Percentiles rank a stretch among this genome's conserved stretches.
Evolutionary conservation across 176 grass and related monocot species (phyloP).

Genomic region (Thinopyrum elongatum): DNA sequence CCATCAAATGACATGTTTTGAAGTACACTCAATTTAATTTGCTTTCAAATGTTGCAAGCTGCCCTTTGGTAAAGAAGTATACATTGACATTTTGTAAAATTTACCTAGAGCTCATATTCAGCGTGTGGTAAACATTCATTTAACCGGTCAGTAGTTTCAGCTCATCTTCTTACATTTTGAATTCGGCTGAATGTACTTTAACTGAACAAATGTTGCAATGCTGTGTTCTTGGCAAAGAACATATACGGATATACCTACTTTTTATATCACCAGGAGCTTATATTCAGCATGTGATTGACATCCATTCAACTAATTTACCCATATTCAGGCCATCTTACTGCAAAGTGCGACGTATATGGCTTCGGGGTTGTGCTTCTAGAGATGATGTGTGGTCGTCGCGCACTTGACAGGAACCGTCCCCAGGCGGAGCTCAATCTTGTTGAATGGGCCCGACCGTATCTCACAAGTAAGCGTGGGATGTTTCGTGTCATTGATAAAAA

Average conservation of each 20-base stretch:
- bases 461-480: conserved; percentile 66
- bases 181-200: too few species aligned
- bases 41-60: neutral
- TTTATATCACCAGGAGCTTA: too few species aligned
- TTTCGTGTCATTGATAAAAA: conserved; percentile 48
- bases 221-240: too few species aligned
- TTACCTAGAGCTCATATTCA: too few species aligned
- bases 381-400: conserved; percentile 60
- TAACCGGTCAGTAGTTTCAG: too few species aligned
- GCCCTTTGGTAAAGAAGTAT: neutral
- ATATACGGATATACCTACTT: too few species aligned
- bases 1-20: neutral
- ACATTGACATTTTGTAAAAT: too few species aligned
- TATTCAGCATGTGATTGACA: neutral
- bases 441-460: conserved; percentile 58
- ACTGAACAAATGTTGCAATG: too few species aligned
- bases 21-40: neutral
- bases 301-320: neutral
- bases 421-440: conserved; percentile 61
- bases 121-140: too few species aligned
- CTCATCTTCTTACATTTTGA: too few species aligned
- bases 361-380: conserved; percentile 81
- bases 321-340: conserved; percentile 58
- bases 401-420: conserved; percentile 55
- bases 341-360: conserved; percentile 68